Base-by-base conservation (phyloP, 257 asterid genomes). In the Penstemon newberryi region DNA sequence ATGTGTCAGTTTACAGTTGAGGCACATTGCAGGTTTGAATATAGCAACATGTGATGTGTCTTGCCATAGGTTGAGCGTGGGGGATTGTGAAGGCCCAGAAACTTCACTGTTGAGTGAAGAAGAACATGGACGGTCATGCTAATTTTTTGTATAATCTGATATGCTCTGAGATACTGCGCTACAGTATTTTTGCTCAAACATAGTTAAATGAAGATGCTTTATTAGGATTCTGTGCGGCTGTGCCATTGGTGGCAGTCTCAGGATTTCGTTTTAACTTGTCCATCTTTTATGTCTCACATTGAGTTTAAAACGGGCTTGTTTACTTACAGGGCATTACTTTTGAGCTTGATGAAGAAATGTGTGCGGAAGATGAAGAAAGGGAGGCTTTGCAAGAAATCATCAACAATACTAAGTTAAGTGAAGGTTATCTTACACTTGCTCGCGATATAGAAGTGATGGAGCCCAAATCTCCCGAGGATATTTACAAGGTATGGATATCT, bases 391-490 rank as follows among this genome's bases (percentile, higher is more conserved):
- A 91, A 77, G 95, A 84, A 56, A 82, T 87, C 37, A 80, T 94
- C 77, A 87, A 86, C 76, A 94, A 89, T 72, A 25, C 84, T 12
- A 90, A 91, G 82, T 72, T 91, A 79, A 94, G 75, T 80, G 97
- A 94, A 78, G 97, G 99, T 51, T 94, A 82, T 80, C 96, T 94
- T 70, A 83, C 97, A 25, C 96, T 94, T 79, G 99, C 97, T 66
- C 96, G 99, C 50, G 99, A 94, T 80, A 87, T 94, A 58, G 99
- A 91, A 79, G 99, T 94, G 66, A 94, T 91, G 97, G 99, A 94
- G 80, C 87, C 99, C 56, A 94, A 91, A 81, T 87, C 96, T 70
- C 99, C 97, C 3, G 99, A 91, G 49, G 99, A 94, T 66, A 89
- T 94, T 51, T 94, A 91, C 85, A 94, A 94, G 96, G 98, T 89